Evolutionary conservation across 345 rosid genomes (phyloP), one percentile per base, ranked within the genome.

Genomic region (Eucalyptus marginata): DNA sequence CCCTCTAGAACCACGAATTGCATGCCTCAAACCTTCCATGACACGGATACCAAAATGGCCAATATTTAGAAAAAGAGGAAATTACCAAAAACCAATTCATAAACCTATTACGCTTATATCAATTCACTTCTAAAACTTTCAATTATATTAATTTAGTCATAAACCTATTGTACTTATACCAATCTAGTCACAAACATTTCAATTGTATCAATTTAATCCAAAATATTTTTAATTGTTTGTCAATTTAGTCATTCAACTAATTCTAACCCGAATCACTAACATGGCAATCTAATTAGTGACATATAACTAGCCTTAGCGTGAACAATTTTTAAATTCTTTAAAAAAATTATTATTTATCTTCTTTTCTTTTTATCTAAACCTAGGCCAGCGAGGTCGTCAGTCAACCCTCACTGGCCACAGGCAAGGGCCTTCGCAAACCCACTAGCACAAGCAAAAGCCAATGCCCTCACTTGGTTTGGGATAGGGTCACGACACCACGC

Each of bases 241-340:
- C 62, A 56, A 56, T 56, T 56, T 56, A 10, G 13, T 24, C 0
- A 56, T 56, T 56, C 1, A 56, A 22, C 27, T 22, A 22, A 56
- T 56, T 56, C 1, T 8, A 22, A 22, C 12, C 0, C 0, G 0
- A 56, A 22, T 22, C 27, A 22, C 0, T 4, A 0, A 24, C 29
- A 24, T 24, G 12, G 3, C 0, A 24, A 5, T 56, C 29, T 24
- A 56, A 24, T 56, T 24, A 56, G 25, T 20, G 62, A 0, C 29
- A 24, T 8, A 0, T 24, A 56, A 24, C 6, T 56, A 22, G 0
- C 62, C 6, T 2, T 22, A 9, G 3, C 2, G 6, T 56, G 62
- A 25, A 24, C 2, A 24, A 56, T 0, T 56, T 56, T 56, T 4
- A 24, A 56, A 56, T 24, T 56, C 62, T 56, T 56, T 56, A 22